Conservation (phyloP, 1,284 basidiomycete genomes). For the Laetiporus sulphureus region DNA sequence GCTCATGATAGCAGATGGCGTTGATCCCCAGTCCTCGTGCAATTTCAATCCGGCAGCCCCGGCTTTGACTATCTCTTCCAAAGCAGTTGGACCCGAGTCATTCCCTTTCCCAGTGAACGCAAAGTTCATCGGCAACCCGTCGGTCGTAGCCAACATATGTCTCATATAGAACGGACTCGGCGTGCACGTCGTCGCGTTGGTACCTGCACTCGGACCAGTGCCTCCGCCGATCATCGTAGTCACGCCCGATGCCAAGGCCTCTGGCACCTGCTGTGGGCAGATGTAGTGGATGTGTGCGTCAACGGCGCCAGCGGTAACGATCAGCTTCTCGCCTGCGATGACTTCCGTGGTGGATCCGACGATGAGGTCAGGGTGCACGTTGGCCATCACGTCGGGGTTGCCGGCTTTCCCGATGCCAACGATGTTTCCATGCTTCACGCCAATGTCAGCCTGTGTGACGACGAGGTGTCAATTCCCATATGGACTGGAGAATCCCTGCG, state of each 20-base stretch:
- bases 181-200: constrained; percentile 95
- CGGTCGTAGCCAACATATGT: constrained; percentile 86
- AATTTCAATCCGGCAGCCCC: constrained; percentile 92
- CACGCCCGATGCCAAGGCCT: constrained; percentile 65
- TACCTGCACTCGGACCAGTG: constrained; percentile 88
- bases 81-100: constrained; percentile 66
- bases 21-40: constrained; percentile 98
- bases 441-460: constrained; percentile 82
- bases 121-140: constrained; percentile 88
- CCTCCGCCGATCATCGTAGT: constrained; percentile 92
- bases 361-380: constrained; percentile 69
- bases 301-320: constrained; percentile 90
- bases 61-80: constrained; percentile 83
- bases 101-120: constrained; percentile 94
- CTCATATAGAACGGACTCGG: constrained; percentile 83
- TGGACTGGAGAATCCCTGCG: constrained; percentile 1
- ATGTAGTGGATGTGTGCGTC: constrained; percentile 94
- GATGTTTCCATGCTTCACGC: constrained; percentile 83
- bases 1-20: constrained; percentile 78
- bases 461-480: not conserved
- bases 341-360: constrained; percentile 90
- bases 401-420: constrained; percentile 93
- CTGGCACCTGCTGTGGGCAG: constrained; percentile 84
- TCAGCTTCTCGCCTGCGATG: constrained; percentile 91
- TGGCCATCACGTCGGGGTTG: constrained; percentile 91